Conservation (phyloP, 345 rosid genomes). For the Isatis tinctoria region DNA sequence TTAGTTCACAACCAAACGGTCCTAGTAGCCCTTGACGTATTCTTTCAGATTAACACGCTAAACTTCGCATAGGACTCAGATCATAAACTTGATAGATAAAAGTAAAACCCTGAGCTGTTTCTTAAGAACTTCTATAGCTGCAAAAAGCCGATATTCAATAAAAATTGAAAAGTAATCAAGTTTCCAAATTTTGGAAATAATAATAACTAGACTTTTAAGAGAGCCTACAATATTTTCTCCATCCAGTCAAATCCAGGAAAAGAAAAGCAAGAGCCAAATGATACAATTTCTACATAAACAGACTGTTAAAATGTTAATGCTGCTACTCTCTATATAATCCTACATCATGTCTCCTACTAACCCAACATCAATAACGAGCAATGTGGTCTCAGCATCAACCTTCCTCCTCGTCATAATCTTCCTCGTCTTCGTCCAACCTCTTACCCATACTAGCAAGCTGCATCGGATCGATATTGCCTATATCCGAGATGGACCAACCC, state of each 20-base stretch:
- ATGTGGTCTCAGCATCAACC: conserved; percentile 29
- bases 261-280: not conserved
- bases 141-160: not conserved
- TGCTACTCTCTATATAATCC: conserved; percentile 20
- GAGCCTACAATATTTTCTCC: not conserved
- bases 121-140: not conserved
- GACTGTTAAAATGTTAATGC: conserved; percentile 3
- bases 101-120: not conserved
- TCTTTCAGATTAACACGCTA: no score
- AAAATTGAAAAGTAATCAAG: not conserved
- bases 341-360: conserved; percentile 13
- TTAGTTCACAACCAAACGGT: not conserved
- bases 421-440: conserved; percentile 82
- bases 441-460: conserved; percentile 64
- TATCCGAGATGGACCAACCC: conserved; percentile 83
- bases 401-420: conserved; percentile 89
- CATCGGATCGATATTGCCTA: conserved; percentile 81
- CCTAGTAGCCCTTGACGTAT: no score
- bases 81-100: not conserved
- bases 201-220: not conserved
- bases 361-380: not conserved
- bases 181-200: not conserved
- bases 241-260: not conserved
- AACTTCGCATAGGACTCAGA: not conserved
- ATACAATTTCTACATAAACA: conserved; percentile 24